Conservation (phyloP, 2,329 filamentous ascomycete genomes). For the Chaetothyriales sp. region DNA sequence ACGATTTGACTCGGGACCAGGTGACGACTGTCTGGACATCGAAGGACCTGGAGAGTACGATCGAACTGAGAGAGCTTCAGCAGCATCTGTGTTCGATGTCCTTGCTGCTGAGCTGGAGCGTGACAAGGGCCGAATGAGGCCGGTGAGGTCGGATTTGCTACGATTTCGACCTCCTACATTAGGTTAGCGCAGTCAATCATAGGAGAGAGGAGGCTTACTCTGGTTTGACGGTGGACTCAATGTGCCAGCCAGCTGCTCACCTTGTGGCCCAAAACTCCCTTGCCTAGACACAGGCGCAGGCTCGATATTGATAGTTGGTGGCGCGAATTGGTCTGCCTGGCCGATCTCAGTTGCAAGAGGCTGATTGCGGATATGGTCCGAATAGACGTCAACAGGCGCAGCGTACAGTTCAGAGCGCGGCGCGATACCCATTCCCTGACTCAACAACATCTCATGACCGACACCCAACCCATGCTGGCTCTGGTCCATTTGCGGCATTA, state of each 20-base stretch:
- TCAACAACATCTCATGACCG: slow-evolving; percentile 8
- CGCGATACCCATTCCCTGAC: slow-evolving; percentile 29
- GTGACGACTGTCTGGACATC: slow-evolving; percentile 30
- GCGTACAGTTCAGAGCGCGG: slow-evolving; percentile 36
- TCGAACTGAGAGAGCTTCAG: slow-evolving; percentile 21
- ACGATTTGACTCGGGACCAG: slow-evolving; percentile 18
- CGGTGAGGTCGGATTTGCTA: slow-evolving; percentile 41
- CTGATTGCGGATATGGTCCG: slow-evolving; percentile 32
- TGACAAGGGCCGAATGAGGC: slow-evolving; percentile 21
- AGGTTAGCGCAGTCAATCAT: slow-evolving; percentile 11
- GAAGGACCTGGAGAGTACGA: slow-evolving; percentile 30
- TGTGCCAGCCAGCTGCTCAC: slow-evolving; percentile 55
- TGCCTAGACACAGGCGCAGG: slow-evolving; percentile 55
- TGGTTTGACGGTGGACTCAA: slow-evolving; percentile 52
- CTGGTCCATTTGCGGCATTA: slow-evolving; percentile 46
- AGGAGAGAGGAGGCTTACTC: not conserved
- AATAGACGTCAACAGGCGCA: slow-evolving; percentile 26
- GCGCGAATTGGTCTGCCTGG: slow-evolving; percentile 60
- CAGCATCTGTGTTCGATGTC: slow-evolving; percentile 16
- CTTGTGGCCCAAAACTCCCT: slow-evolving; percentile 50
- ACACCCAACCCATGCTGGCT: slow-evolving; percentile 20
- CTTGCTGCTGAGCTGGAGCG: slow-evolving; percentile 12
- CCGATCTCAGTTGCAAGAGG: slow-evolving; percentile 44
- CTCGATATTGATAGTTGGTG: slow-evolving; percentile 90
- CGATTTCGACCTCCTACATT: slow-evolving; percentile 38